A percentile compares a stretch with the other conserved stretches of the same genome.
Evolutionary conservation across 2,329 filamentous ascomycete species (phyloP).

Genomic region (Gliomastix tumulicola): DNA sequence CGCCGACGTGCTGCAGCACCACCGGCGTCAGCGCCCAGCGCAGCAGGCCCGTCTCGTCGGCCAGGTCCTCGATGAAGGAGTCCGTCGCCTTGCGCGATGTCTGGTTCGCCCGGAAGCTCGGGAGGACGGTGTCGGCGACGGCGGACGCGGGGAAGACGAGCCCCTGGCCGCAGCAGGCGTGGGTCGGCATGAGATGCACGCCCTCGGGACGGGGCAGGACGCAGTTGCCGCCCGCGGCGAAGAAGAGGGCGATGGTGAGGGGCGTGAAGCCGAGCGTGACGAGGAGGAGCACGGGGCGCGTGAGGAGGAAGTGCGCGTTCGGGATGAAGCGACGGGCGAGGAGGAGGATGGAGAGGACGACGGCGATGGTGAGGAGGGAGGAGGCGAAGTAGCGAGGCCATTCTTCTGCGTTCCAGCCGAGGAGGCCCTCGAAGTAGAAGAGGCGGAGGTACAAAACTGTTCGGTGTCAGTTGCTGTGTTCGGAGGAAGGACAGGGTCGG

Average conservation of each 20-base stretch:
- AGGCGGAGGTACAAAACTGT: slow-evolving; percentile 7
- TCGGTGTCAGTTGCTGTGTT: too few species aligned
- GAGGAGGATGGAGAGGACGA: background rate
- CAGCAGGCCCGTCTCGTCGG: slow-evolving; percentile 1
- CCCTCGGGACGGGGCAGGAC: slow-evolving; percentile 3
- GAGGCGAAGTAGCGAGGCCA: slow-evolving; percentile 4
- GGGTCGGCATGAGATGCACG: slow-evolving; percentile 4
- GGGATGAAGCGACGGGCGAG: too few species aligned
- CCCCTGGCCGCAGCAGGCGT: slow-evolving; percentile 7
- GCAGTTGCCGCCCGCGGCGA: slow-evolving; percentile 5
- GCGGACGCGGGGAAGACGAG: slow-evolving; percentile 3
- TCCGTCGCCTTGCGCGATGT: slow-evolving; percentile 3
- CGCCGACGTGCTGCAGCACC: slow-evolving; percentile 7
- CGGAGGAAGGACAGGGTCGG: too few species aligned
- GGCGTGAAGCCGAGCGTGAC: slow-evolving; percentile 1
- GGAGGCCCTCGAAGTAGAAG: slow-evolving; percentile 6
- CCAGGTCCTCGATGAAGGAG: slow-evolving; percentile 7
- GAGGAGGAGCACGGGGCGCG: background rate
- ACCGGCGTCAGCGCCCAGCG: slow-evolving; percentile 6
- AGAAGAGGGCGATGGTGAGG: slow-evolving; percentile 5
- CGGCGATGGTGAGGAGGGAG: background rate
- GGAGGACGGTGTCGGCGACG: slow-evolving; percentile 1
- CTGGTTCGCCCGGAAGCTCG: slow-evolving; percentile 1
- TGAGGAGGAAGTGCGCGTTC: background rate
- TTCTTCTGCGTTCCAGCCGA: slow-evolving; percentile 5